Conservation (phyloP, 371 early-diverging fungal genomes). For the Mucor irregularis region DNA sequence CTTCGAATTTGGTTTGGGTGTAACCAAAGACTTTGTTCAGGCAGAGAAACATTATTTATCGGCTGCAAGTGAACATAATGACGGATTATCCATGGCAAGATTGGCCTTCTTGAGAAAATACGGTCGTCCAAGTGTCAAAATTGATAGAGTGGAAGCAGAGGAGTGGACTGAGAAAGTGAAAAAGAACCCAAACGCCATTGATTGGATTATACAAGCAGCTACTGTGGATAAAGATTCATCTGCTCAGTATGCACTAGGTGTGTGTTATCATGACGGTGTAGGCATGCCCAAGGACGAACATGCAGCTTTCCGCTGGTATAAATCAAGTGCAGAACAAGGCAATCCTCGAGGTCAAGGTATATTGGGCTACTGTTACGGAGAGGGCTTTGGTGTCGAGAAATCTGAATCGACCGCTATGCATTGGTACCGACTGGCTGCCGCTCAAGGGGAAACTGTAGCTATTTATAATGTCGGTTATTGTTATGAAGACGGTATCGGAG, state of each 20-base stretch:
- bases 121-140: slow-evolving; percentile 69
- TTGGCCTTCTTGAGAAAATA: slow-evolving; percentile 75
- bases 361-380: slow-evolving; percentile 73
- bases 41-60: slow-evolving; percentile 59
- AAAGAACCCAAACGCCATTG: slow-evolving; percentile 38
- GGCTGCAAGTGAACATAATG: slow-evolving; percentile 35
- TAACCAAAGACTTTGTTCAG: slow-evolving; percentile 46
- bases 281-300: slow-evolving; percentile 51
- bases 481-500: slow-evolving; percentile 91
- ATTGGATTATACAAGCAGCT: slow-evolving; percentile 64
- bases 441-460: slow-evolving; percentile 85
- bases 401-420: slow-evolving; percentile 76
- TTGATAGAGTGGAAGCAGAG: slow-evolving; percentile 70
- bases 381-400: slow-evolving; percentile 75
- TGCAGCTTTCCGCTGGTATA: slow-evolving; percentile 62
- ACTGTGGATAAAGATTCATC: slow-evolving; percentile 35
- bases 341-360: slow-evolving; percentile 71
- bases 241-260: slow-evolving; percentile 59
- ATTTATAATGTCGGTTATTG: slow-evolving; percentile 94
- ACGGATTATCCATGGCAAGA: slow-evolving; percentile 60
- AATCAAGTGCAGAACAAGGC: slow-evolving; percentile 58
- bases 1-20: slow-evolving; percentile 79
- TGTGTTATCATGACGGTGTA: slow-evolving; percentile 72
- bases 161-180: slow-evolving; percentile 46
- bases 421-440: slow-evolving; percentile 86